phyloP scores from a whole-genome alignment of 257 asterid species.

The Primulina tabacum region DNA sequence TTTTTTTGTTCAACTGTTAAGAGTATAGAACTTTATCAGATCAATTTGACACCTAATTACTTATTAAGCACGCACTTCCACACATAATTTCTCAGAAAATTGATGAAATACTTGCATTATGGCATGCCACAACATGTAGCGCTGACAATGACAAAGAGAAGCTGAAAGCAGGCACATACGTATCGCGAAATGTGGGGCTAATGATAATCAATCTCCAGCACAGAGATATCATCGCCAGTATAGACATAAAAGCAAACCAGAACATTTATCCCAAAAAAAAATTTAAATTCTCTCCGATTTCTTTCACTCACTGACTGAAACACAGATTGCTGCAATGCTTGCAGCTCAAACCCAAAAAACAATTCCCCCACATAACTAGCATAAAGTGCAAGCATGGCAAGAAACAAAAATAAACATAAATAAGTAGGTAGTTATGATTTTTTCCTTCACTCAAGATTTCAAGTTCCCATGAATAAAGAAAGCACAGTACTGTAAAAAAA shows the following conservation, averaged over 20 bases:
- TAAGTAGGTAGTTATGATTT: too few relatives aligned
- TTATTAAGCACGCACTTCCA: not conserved
- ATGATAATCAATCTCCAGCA: not conserved
- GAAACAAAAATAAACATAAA: too few relatives aligned
- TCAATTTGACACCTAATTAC: not conserved
- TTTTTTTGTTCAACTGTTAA: too few relatives aligned
- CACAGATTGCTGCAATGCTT: not conserved
- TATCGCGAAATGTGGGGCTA: not conserved
- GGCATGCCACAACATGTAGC: too few relatives aligned
- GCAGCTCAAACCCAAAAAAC: not conserved
- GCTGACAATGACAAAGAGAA: not conserved
- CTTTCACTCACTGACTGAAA: not conserved
- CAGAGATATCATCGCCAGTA: too few relatives aligned
- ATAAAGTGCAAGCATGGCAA: not conserved
- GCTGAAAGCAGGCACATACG: not conserved
- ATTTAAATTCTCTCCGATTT: not conserved
- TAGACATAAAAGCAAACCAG: too few relatives aligned
- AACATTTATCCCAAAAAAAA: too few relatives aligned
- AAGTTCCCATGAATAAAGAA: not conserved
- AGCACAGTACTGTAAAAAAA: not conserved
- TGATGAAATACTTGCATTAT: too few relatives aligned
- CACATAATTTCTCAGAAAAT: not conserved
- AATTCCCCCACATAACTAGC: not conserved
- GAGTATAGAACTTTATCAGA: not conserved
- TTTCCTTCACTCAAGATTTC: not conserved